Base-by-base conservation (phyloP, 805 yeast genomes). In the Dipodascopsis tothii region DNA sequence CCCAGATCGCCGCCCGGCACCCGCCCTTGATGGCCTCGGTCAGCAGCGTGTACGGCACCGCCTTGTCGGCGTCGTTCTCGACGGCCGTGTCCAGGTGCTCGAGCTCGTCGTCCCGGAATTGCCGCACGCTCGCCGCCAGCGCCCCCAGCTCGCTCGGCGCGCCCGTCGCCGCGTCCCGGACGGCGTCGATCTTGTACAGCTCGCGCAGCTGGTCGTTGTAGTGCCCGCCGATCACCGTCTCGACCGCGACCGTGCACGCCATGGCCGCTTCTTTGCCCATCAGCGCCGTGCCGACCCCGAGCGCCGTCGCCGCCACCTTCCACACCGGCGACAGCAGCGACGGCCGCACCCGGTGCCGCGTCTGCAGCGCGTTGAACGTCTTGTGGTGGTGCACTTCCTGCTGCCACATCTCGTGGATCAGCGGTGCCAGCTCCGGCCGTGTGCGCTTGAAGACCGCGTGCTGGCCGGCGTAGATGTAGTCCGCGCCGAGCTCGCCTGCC, bases 241-340 rank as follows among this genome's bases (percentile, higher is more conserved):
- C 98, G 1, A 92, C 97, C 0, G 97, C 97, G 48, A 88, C 97
- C 0, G 98, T 92, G 62, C 98, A 92, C 1, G 98, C 97, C 98
- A 92, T 92, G 2, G 98, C 97, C 2, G 95, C 96, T 60, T 90
- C 96, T 58, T 86, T 85, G 16, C 96, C 81, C 50, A 87, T 64
- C 42, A 83, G 56, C 0, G 95, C 96, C 0, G 97, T 92, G 1
- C 80, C 82, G 1, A 78, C 77, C 3, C 98, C 98, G 68, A 92
- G 71, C 0, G 80, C 79, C 39, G 82, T 71, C 0, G 98, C 97
- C 3, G 96, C 97, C 0, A 75, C 63, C 60, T 84, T 87, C 98
- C 98, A 92, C 1, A 85, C 57, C 1, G 98, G 98, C 0, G 97
- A 88, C 33, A 92, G 64, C 14, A 92, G 56, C 0, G 96, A 85